phyloP scores from a whole-genome alignment of 2,329 filamentous ascomycete genomes.

The Epichloe gansuensis region DNA sequence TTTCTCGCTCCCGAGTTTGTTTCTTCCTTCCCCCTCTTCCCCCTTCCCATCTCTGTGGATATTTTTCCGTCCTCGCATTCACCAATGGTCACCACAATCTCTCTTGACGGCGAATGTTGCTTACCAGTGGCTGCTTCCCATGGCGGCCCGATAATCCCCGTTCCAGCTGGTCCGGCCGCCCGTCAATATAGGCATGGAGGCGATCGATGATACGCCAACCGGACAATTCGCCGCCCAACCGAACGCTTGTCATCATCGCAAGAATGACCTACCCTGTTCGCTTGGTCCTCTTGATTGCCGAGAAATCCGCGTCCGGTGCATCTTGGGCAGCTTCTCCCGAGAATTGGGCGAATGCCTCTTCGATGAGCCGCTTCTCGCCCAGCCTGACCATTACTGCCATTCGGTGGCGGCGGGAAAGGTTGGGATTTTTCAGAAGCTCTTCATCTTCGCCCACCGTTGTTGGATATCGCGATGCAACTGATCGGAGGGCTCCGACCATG shows the following conservation, averaged over 20 bases:
- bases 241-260: too few species aligned
- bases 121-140: too few species aligned
- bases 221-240: too few species aligned
- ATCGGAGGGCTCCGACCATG: conserved; percentile 26
- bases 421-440: conserved; percentile 19
- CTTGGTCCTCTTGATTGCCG: conserved; percentile 20
- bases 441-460: conserved; percentile 31
- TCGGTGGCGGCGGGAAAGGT: conserved; percentile 24
- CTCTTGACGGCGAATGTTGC: neutral
- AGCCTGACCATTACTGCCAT: conserved; percentile 58
- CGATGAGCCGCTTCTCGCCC: conserved; percentile 59
- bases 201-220: too few species aligned
- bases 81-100: too few species aligned
- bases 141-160: too few species aligned
- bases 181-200: too few species aligned
- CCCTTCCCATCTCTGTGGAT: neutral
- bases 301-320: conserved; percentile 10
- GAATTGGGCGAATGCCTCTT: conserved; percentile 33
- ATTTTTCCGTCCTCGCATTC: neutral
- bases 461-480: conserved; percentile 28
- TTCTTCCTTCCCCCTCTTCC: neutral
- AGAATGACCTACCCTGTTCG: conserved; percentile 8
- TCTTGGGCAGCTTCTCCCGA: conserved; percentile 14
- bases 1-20: neutral
- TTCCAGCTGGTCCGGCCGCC: too few species aligned